These are phyloP conservation scores for Xylaria sp. DNA, from an alignment of 2,329 filamentous ascomycete species.

Conservation along the genomic window DNA sequence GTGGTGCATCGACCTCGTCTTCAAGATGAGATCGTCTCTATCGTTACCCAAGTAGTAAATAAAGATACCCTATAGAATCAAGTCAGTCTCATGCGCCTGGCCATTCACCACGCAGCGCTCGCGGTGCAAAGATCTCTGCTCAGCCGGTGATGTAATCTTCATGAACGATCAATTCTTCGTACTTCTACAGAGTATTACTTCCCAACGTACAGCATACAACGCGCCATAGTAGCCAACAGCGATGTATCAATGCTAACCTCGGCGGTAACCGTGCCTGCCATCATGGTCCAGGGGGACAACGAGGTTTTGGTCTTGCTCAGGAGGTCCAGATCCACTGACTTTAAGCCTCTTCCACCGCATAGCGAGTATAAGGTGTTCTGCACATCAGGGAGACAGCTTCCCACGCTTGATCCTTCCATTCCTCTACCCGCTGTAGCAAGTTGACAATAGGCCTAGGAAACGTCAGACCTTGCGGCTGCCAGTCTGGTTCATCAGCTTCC, in stretches of 20 bases:
- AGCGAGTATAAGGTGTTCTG: slow-evolving; percentile 11
- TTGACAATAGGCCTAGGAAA: slow-evolving; percentile 16
- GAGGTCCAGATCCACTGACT: background rate
- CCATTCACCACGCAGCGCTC: background rate
- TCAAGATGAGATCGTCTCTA: slow-evolving; percentile 12
- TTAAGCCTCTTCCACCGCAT: background rate
- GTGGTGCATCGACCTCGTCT: slow-evolving; percentile 27
- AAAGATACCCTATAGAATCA: slow-evolving; percentile 26
- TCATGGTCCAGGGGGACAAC: background rate
- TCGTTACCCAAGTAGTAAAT: background rate
- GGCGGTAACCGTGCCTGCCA: slow-evolving; percentile 6
- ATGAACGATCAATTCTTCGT: slow-evolving; percentile 29
- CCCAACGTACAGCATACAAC: slow-evolving; percentile 23
- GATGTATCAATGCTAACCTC: slow-evolving; percentile 15
- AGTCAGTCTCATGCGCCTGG: background rate
- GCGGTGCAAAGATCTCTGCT: background rate
- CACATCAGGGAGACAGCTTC: slow-evolving; percentile 12
- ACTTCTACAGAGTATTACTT: slow-evolving; percentile 27
- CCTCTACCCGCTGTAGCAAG: slow-evolving; percentile 16
- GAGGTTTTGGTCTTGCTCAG: background rate
- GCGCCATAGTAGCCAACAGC: slow-evolving; percentile 26
- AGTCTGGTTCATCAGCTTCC: slow-evolving; percentile 32
- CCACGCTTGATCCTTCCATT: slow-evolving; percentile 9
- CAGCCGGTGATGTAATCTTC: slow-evolving; percentile 8
- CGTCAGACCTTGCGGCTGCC: slow-evolving; percentile 22